These are phyloP conservation scores for Acacia pycnantha DNA, from an alignment of 331 rosid species.

Conservation along the genomic window DNA sequence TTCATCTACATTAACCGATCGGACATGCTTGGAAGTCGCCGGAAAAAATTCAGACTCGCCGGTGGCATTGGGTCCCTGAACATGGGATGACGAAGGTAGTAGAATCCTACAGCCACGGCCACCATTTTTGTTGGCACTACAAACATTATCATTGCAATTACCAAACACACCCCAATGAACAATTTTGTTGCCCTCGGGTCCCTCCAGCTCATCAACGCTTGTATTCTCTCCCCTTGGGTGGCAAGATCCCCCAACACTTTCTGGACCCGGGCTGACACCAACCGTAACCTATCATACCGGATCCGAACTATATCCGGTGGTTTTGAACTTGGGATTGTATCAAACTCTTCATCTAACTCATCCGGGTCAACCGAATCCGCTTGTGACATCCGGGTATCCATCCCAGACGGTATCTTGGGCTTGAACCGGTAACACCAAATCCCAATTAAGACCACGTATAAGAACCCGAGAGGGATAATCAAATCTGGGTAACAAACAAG, in stretches of 20 bases:
- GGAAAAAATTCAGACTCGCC: slow-evolving; percentile 84
- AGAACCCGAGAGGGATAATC: slow-evolving; percentile 72
- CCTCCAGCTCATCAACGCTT: slow-evolving; percentile 95
- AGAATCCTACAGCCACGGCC: slow-evolving; percentile 87
- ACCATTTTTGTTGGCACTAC: slow-evolving; percentile 89
- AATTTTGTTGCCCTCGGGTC: slow-evolving; percentile 91
- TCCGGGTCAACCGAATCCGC: slow-evolving; percentile 84
- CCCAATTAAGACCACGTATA: slow-evolving; percentile 77
- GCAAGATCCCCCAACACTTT: slow-evolving; percentile 94
- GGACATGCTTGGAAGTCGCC: slow-evolving; percentile 89
- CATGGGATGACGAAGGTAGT: slow-evolving; percentile 94
- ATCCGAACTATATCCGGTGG: slow-evolving; percentile 60
- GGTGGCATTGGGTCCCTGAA: slow-evolving; percentile 91
- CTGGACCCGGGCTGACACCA: slow-evolving; percentile 80
- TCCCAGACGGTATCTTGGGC: slow-evolving; percentile 77
- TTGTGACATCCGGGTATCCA: slow-evolving; percentile 79
- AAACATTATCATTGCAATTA: slow-evolving; percentile 57
- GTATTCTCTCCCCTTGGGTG: slow-evolving; percentile 87
- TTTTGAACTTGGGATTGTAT: slow-evolving; percentile 83
- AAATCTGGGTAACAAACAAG: slow-evolving; percentile 98
- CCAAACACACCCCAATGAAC: slow-evolving; percentile 75
- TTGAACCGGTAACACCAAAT: slow-evolving; percentile 85
- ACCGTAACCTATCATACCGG: slow-evolving; percentile 74
- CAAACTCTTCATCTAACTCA: slow-evolving; percentile 87
- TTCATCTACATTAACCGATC: slow-evolving; percentile 77